Base-by-base conservation (phyloP, 2,329 filamentous ascomycete genomes). In the Fusarium nisikadoi region DNA sequence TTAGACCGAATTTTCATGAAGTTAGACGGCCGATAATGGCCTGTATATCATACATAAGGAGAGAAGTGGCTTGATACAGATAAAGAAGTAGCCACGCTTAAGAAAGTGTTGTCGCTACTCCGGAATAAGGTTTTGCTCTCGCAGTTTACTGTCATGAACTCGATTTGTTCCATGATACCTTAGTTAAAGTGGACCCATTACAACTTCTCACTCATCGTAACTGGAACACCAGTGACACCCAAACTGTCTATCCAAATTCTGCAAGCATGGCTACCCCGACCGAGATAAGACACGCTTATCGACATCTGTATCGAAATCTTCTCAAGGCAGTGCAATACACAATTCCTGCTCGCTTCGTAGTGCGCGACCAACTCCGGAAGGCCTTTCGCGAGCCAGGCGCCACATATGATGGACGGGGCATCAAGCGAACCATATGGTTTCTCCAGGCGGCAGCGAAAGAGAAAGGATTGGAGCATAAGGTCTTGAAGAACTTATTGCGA, bases 281-380 rank as follows among this genome's bases (percentile, higher is more conserved):
- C 19, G 82, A 90, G 35, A 77, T 93, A 56, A 77, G 91, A 42
- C 86, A 87, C 73, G 89, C 91, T 50, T 96, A 95, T 81, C 88
- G 93, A 68, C 84, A 88, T 64, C 85, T 96, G 38, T 92, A 92
- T 78, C 89, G 91, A 57, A 86, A 86, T 11, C 83, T 88, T 23
- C 85, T 95, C n/a, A 88, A 86, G 35, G 93, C 92, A 8, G 89
- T 95, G 27, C 90, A 92, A 71, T 93, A 90, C 83, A 88, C 92
- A 19, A 87, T 88, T 69, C 93, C 93, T 20, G 88, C 90, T 35
- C 90, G 92, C 59, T 91, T 85, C 80, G 83, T 88, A 8, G 84
- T 89, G 20, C 88, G 89, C 63, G 85, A 91, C 75, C 85, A 88
- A 77, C 80, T 93, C 29, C 86, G 91, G 47, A 76, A 77, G 11